Evolutionary conservation across 2,329 filamentous ascomycete species (phyloP), one percentile per base, ranked within the genome.

Genomic region (Madurella mycetomatis): DNA sequence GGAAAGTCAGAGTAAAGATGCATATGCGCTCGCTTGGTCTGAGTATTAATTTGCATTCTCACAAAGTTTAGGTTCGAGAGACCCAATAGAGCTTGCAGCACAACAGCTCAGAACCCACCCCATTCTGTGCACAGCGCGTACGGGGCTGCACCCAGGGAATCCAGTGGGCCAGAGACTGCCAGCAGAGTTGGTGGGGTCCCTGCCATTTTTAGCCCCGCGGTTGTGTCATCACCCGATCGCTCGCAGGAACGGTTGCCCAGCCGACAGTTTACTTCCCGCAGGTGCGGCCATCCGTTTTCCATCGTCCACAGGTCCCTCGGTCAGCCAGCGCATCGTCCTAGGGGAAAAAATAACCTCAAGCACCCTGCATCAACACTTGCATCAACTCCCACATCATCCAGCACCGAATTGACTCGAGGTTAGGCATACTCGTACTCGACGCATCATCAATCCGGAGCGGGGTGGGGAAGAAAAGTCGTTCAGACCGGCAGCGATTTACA

Each of bases 201-300:
- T 49, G 49, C 52, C 54, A 51, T 37, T 59, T 53, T 53, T 46
- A 54, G 58, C 58, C 56, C 56, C 58, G 53, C 55, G 53, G 48
- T 60, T 58, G 60, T 59, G 59, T 59, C 60, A 61, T 61, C 54
- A 44, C 32, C 42, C 34, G 41, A 46, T 47, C 47, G 49, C 50
- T 48, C 30, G 41, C 30, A 56, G 49, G 56, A 56, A 48, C 47
- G 30, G 64, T 65, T 65, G 64, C 62, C 62, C 58, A 37, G 64
- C 41, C 62, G 58, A 65, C 64, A 54, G 64, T 65, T 64, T 65
- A 65, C 64, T 60, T 65, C 16, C 44, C 31, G 48, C 57, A 30
- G 30, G 41, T 54, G 53, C 58, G 43, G 50, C 53, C 49, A 42
- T 45, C 47, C 51, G 51, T 41, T 55, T 37, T 42, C 31, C 55